Evolutionary conservation across 805 yeast genomes (phyloP).

Genomic region (Yamadazyma sp.): DNA sequence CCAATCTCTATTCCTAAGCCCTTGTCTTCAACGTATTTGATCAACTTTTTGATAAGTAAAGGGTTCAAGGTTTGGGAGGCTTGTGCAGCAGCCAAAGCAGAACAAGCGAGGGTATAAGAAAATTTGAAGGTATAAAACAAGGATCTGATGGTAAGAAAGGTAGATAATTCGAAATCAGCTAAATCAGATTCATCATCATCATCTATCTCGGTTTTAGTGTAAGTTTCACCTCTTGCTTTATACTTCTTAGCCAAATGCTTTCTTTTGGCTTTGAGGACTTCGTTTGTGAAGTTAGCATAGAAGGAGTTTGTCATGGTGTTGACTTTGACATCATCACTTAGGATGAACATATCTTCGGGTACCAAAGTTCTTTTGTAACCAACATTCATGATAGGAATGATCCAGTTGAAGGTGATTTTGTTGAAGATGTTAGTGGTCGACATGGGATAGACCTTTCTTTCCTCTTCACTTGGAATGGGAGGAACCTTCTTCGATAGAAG

Average conservation of each 20-base stretch:
- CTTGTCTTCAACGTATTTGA: slow-evolving; percentile 29
- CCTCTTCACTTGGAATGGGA: slow-evolving; percentile 49
- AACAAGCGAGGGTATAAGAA: slow-evolving; percentile 19
- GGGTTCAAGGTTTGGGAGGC: slow-evolving; percentile 35
- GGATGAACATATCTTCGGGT: slow-evolving; percentile 54
- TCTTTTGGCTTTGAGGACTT: slow-evolving; percentile 19
- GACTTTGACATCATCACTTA: slow-evolving; percentile 35
- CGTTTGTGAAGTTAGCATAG: slow-evolving; percentile 12
- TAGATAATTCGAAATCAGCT: slow-evolving; percentile 27
- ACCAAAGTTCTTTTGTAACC: slow-evolving; percentile 73
- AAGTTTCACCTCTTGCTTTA: slow-evolving; percentile 19
- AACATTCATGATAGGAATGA: slow-evolving; percentile 57
- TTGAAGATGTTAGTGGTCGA: slow-evolving; percentile 37
- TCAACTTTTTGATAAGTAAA: slow-evolving; percentile 33
- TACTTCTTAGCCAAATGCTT: slow-evolving; percentile 22
- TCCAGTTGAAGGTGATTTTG: slow-evolving; percentile 63
- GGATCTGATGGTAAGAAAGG: slow-evolving; percentile 12
- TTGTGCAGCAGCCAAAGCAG: slow-evolving; percentile 29
- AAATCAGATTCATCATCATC: slow-evolving; percentile 21
- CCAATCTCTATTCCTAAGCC: slow-evolving; percentile 21
- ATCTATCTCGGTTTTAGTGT: slow-evolving; percentile 4
- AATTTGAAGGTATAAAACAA: slow-evolving; percentile 10
- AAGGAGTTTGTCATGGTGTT: slow-evolving; percentile 20
- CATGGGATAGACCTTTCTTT: slow-evolving; percentile 37
- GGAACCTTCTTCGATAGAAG: slow-evolving; percentile 43